These are phyloP conservation scores for Chaetomium sp. DNA, from an alignment of 2,329 filamentous ascomycete genomes.

Conservation along the genomic window DNA sequence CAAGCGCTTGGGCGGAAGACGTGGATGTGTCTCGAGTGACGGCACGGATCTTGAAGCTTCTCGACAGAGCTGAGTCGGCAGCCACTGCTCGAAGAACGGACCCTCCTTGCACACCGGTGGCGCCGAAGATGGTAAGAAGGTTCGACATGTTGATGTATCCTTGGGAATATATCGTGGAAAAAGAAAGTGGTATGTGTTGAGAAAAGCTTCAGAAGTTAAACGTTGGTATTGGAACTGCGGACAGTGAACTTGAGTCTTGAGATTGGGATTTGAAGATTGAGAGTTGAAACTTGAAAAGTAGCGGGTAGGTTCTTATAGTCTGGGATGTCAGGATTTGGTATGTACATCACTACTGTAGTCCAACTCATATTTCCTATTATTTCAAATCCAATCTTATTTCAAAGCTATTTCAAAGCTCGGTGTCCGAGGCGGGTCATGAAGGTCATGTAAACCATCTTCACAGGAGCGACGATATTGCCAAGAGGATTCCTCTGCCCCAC, in stretches of 20 bases:
- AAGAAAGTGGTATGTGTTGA: neutral
- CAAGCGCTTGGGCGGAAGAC: slow-evolving; percentile 44
- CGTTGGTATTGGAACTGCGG: neutral
- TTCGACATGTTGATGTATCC: slow-evolving; percentile 15
- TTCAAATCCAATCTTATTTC: neutral
- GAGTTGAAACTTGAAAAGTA: too few species aligned
- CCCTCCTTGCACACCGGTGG: slow-evolving; percentile 53
- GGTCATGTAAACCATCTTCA: neutral
- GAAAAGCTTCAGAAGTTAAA: too few species aligned
- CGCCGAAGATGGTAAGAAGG: slow-evolving; percentile 49
- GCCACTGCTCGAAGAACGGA: slow-evolving; percentile 51
- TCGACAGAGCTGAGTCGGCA: slow-evolving; percentile 41
- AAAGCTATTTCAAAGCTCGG: neutral
- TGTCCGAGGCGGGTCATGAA: neutral
- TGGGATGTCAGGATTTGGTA: too few species aligned
- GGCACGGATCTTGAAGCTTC: slow-evolving; percentile 47
- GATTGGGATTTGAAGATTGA: too few species aligned
- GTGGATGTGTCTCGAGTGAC: slow-evolving; percentile 50
- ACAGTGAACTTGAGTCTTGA: too few species aligned
- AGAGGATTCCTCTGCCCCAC: neutral
- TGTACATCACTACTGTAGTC: too few species aligned
- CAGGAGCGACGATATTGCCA: neutral
- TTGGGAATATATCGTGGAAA: neutral
- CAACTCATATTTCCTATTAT: too few species aligned
- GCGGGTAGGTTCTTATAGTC: too few species aligned